Conservation (phyloP, 169 alveolate genomes). For the Eimeria necatrix region DNA sequence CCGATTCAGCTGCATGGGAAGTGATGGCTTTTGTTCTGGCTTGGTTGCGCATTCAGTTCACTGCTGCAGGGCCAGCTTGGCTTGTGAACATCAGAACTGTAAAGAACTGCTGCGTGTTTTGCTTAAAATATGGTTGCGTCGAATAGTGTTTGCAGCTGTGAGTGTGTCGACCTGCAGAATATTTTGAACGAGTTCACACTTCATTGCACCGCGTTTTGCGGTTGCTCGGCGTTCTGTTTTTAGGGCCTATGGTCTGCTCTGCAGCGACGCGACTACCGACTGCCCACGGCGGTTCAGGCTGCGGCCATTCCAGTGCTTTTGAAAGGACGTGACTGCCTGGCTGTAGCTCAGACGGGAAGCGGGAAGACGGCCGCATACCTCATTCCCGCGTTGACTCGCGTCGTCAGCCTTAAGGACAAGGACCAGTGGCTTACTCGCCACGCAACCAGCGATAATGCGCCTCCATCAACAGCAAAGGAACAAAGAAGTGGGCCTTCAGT, state of each 20-base stretch:
- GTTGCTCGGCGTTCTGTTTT: background rate
- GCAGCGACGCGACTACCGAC: slow-evolving; percentile 89
- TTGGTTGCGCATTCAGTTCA: no score
- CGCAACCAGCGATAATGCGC: slow-evolving; percentile 26
- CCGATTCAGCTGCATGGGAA: no score
- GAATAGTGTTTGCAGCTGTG: no score
- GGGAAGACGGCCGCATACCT: slow-evolving; percentile 99
- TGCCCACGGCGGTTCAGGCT: slow-evolving; percentile 99
- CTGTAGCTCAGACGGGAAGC: slow-evolving; percentile 99
- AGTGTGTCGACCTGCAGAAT: no score
- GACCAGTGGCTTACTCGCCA: slow-evolving; percentile 55
- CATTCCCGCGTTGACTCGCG: slow-evolving; percentile 97
- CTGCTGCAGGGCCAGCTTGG: no score
- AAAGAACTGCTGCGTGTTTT: no score
- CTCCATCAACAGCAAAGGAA: slow-evolving; percentile 22
- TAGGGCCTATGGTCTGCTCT: slow-evolving; percentile 76
- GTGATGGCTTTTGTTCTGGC: no score
- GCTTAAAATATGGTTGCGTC: no score
- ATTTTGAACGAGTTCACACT: no score
- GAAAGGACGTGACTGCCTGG: slow-evolving; percentile 94
- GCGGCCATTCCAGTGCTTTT: slow-evolving; percentile 95
- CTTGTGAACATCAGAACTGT: no score
- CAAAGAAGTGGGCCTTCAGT: slow-evolving; percentile 73
- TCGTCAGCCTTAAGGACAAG: slow-evolving; percentile 94
- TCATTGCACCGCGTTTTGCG: background rate